Conservation (phyloP, 2,329 filamentous ascomycete species). For the Penicillium sclerotigenum region DNA sequence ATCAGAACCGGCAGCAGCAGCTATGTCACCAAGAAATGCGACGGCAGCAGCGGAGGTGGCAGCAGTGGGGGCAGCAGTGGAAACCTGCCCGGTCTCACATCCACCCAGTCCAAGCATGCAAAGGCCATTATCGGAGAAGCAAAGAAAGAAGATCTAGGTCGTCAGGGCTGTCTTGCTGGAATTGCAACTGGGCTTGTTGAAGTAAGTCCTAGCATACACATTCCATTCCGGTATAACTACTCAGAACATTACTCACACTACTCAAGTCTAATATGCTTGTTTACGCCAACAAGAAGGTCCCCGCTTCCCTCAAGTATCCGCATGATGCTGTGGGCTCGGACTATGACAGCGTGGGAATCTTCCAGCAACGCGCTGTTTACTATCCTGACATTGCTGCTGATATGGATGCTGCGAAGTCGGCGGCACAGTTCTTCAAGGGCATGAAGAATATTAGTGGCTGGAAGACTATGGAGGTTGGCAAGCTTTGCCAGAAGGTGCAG, state of each 20-base stretch:
- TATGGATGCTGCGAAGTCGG: conserved; percentile 20
- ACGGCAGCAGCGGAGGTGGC: not conserved
- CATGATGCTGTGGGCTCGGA: conserved; percentile 22
- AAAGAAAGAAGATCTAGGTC: conserved; percentile 15
- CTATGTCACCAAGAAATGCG: conserved; percentile 17
- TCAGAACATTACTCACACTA: not conserved
- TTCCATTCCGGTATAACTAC: too few relatives aligned
- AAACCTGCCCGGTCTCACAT: conserved; percentile 15
- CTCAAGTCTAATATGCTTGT: conserved; percentile 16
- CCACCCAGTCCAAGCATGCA: conserved; percentile 20
- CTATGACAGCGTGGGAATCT: conserved; percentile 25
- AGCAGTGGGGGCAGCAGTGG: conserved; percentile 2
- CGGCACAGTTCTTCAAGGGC: conserved; percentile 19
- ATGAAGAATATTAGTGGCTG: conserved; percentile 21
- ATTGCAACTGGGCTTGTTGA: conserved; percentile 24
- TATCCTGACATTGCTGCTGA: conserved; percentile 22
- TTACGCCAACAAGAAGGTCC: conserved; percentile 20
- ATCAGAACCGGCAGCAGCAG: conserved; percentile 14
- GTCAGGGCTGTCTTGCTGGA: conserved; percentile 20
- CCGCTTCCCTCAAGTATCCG: conserved; percentile 20
- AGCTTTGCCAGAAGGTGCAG: conserved; percentile 24
- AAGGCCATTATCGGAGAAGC: conserved; percentile 20
- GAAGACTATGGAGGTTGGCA: conserved; percentile 21
- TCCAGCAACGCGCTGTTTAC: conserved; percentile 23
- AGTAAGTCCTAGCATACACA: conserved; percentile 3